Base-by-base conservation (phyloP, 192 early-diverging fungal genomes). In the Neocallimastix lanati region DNA sequence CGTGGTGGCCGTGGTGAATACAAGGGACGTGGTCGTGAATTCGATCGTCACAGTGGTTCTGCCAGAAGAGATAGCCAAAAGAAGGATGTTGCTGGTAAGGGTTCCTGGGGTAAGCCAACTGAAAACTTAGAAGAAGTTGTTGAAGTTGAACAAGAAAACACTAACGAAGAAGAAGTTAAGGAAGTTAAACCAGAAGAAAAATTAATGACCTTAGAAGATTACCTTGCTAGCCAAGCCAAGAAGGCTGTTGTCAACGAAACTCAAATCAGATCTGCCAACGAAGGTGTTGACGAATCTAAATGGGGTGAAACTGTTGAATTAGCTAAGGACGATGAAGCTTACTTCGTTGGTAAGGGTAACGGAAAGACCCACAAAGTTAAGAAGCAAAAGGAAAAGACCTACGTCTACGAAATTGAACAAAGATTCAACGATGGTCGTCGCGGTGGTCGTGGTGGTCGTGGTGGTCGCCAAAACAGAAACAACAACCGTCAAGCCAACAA, bases 121-220 rank as follows among this genome's bases (percentile, higher is more conserved):
- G 83, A 85, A 79, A 83, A 87, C 78, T 76, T 87, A 30, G 86
- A 88, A 77, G 87, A 81, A 67, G 84, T 81, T 50, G 83, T 80
- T 29, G 88, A 92, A 83, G 85, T 86, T 77, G 88, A 86, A 76
- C 84, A 84, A 85, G 84, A 83, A 81, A 84, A 83, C 28, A 82
- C 36, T 81, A 85, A 80, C 28, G 84, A 86, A 76, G 85, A 83
- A 30, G 84, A 81, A n/a, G 88, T 80, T 78, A 82, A 80, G 76
- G 82, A 84, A 78, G 36, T 85, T 80, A 92, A 93, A 78, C 90
- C 90, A 76, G 96, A 96, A 84, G 94, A 92, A 78, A 84, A 84
- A 21, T 88, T 92, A 84, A 93, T 94, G 88, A 93, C 95, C 81
- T 88, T 95, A 78, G 93, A 96, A 36, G 92, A 98, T 80, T 98